Evolutionary conservation across 2,329 filamentous ascomycete species (phyloP).

Genomic region (Cladophialophora yegresii): DNA sequence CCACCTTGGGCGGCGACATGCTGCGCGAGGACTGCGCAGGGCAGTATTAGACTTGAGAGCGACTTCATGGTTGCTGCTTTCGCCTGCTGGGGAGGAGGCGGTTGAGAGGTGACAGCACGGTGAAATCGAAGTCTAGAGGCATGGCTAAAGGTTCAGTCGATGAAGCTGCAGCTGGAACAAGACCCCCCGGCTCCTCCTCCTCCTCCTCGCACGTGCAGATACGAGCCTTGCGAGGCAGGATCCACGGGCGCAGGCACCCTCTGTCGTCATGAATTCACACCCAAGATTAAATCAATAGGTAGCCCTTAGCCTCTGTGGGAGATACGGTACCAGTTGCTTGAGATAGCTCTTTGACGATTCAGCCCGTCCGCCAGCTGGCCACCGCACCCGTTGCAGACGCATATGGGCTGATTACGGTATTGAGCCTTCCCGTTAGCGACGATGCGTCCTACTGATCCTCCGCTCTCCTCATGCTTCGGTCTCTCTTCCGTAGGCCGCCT

Average conservation of each 20-base stretch:
- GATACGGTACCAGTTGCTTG: not conserved
- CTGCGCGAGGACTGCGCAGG: conserved; percentile 24
- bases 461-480: conserved; percentile 32
- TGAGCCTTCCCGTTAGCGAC: conserved; percentile 16
- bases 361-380: not conserved
- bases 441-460: conserved; percentile 21
- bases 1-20: conserved; percentile 35
- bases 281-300: not conserved
- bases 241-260: not conserved
- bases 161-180: not conserved
- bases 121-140: not conserved
- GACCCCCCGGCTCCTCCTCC: not conserved
- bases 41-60: conserved; percentile 16
- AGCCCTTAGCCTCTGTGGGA: not conserved
- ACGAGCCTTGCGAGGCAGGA: not conserved
- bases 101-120: conserved; percentile 16
- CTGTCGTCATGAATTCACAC: not conserved
- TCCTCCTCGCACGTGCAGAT: conserved; percentile 5
- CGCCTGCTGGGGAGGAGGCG: conserved; percentile 22
- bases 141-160: conserved; percentile 6
- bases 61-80: conserved; percentile 27
- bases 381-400: not conserved
- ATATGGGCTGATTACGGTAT: not conserved
- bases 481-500: conserved; percentile 34
- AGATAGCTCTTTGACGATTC: not conserved